Evolutionary conservation across 139 green algal genomes (phyloP), one percentile per base, ranked within the genome.

Genomic region (Astrephomene gubernaculifera): DNA sequence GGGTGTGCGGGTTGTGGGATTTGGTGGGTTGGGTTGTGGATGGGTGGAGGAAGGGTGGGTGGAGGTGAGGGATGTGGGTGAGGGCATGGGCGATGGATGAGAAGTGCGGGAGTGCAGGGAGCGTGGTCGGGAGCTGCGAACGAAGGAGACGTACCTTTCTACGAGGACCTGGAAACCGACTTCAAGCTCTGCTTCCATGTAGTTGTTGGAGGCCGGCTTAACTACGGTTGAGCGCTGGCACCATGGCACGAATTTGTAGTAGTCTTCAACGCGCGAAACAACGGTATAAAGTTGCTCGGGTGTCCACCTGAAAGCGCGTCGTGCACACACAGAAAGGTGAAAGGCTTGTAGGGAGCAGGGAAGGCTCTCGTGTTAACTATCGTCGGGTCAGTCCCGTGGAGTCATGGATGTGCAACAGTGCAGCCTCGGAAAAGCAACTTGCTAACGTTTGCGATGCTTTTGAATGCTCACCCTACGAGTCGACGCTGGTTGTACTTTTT

Each of bases 181-280:
- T 82, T 98, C 94, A 29, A 99, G 92, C 91, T 99, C 96, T 8
- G 96, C 96, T 64, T 99, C 96, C 69, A 98, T 83, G 72, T 96
- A 95, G 35, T 38, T 64, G 54, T 88, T 81, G 14, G 64, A 71
- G 0, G 4, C 38, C 12, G 70, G 43, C 29, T 63, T 76, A 19
- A 94, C 71, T 25, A 98, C 86, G 3, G 74, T 71, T 0, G 91
- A 96, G 22, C 75, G 71, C 63, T 91, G 81, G 81, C 96, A 99
- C 94, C 96, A 99, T 2, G 96, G 96, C 45, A 99, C 94, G 90
- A 99, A 99, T 65, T 95, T 74, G 36, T 90, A 38, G 82, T 99
- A 99, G 39, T 95, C 45, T 36, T 97, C 91, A 52, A 99, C 96
- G 2, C 88, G 86, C 0, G 94, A 92, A 21, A 99, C 96, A 4